Evolutionary conservation across 2,329 filamentous ascomycete species (phyloP), one percentile per base, ranked within the genome.

Genomic region (Helminthosporium solani): DNA sequence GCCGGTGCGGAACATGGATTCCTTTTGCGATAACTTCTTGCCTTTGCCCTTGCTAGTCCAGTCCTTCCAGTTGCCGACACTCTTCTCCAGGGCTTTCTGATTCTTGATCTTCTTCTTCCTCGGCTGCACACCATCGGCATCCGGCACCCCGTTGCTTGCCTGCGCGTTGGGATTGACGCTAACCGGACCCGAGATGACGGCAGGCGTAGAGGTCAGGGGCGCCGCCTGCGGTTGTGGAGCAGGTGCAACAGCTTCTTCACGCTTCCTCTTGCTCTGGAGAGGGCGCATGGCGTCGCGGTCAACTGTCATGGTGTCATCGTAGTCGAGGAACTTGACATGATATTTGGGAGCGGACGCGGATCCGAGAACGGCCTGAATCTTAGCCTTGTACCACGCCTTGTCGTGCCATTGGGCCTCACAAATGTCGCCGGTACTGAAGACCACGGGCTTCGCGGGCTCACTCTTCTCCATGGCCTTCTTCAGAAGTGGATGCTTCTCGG

Each of bases 1-100:
- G 0, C 90, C 90, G 2, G 91, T 96, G 37, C 91, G 85, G 70
- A 96, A 96, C 91, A 96, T 96, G 78, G 90, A 95, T 39, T 96
- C 89, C 73, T 96, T 96, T 75, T 92, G 92, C 66, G 89, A 91
- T n/a, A 76, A 73, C 49, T 75, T 68, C 64, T 83, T 84, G 48
- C 61, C 58, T n/a, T 60, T 67, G 11, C 78, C 76, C 70, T 95
- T 96, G 63, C 80, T 78, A 55, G 84, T 87, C 70, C 96, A 99
- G 54, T 95, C 88, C 67, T 96, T 87, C 94, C 94, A 99, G 67
- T 94, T 96, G 64, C 75, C 88, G 77, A 96, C 95, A 64, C 87
- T 86, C 53, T 85, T 88, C 74, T 97, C 92, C 19, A 97, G 79
- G 67, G 95, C 89, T 70, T 91, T 94, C 51, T 86, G 94, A 61